Evolutionary conservation across 2,329 filamentous ascomycete genomes (phyloP).

Genomic region (Sporothrix pallida): DNA sequence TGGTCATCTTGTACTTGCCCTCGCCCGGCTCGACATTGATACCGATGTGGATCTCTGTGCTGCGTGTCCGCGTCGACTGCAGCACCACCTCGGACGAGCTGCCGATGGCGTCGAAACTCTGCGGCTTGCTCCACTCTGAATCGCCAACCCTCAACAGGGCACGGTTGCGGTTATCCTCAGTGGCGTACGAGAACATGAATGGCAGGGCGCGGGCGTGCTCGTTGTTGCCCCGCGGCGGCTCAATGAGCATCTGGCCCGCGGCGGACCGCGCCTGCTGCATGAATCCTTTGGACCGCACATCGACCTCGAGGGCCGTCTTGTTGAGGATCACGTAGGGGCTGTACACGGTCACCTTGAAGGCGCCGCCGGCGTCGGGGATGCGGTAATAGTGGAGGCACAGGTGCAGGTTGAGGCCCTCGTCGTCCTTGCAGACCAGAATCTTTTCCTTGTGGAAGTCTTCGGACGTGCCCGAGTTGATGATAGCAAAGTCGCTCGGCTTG

Average conservation of each 20-base stretch:
- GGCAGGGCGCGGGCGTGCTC: conserved; percentile 75
- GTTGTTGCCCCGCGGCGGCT: conserved; percentile 42
- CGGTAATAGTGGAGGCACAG: conserved; percentile 89
- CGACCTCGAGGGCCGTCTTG: conserved; percentile 88
- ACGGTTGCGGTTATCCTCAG: conserved; percentile 88
- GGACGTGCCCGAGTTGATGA: conserved; percentile 88
- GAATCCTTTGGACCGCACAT: conserved; percentile 86
- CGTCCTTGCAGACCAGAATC: conserved; percentile 80
- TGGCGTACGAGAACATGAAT: conserved; percentile 94
- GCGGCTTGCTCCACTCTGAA: conserved; percentile 94
- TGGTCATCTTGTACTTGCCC: conserved; percentile 97
- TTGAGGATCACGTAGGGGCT: conserved; percentile 95
- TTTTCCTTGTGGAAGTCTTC: conserved; percentile 89
- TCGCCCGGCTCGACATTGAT: conserved; percentile 88
- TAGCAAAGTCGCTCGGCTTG: conserved; percentile 93
- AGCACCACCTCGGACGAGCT: conserved; percentile 89
- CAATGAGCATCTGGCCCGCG: conserved; percentile 73
- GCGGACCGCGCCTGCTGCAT: conserved; percentile 81
- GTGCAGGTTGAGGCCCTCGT: conserved; percentile 76
- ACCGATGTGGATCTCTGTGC: conserved; percentile 86
- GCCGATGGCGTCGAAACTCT: conserved; percentile 97
- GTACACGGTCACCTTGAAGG: conserved; percentile 94
- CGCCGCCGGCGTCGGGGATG: conserved; percentile 89
- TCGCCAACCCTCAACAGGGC: conserved; percentile 86
- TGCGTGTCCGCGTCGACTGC: conserved; percentile 67